Base-by-base conservation (phyloP, 148 eudicot species). In the Rhododendron kiyosumense region DNA sequence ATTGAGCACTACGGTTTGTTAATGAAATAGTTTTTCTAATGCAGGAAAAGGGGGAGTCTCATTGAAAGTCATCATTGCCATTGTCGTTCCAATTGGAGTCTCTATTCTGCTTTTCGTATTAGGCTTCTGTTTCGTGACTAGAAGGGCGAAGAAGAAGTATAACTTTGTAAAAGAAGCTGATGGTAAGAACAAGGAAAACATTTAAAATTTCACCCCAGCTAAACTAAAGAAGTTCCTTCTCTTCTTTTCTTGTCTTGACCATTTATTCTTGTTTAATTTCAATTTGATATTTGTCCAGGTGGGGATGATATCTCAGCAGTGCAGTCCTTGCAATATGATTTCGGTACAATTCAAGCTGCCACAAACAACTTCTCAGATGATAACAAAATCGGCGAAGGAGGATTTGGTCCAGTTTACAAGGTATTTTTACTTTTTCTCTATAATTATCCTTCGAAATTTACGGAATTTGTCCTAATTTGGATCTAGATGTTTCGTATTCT, bases 351-450 rank as follows among this genome's bases (percentile, higher is more conserved):
- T 81, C 41, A 54, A 81, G 43, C 43, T 15, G 83, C 83, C 83
- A 81, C 83, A 2, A 81, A 81, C 73, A 81, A 81, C 84, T 81
- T 81, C 5, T 59, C 84, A 5, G 84, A 67, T 11, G 69, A 13
- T 20, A 49, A 86, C 18, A 49, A 67, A 81, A 49, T 86, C 0
- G 87, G 87, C 17, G 78, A 20, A 80, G 87, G 87, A 71, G 84
- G 84, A 80, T 86, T 86, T 86, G 87, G 84, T 45, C 1, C 43
- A 18, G 87, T 85, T 9, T 85, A 80, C 63, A 65, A 67, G 84
- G 87, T 85, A 57, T 57, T 15, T 11, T 12, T n/a, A 7, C 4
- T 26, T n/a, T 24, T n/a, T 8, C 14, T 67, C 3, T 22, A 7
- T n/a, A n/a, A n/a, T 43, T 26, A 11, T 57, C 26, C 20, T 2